Evolutionary conservation across 2,329 filamentous ascomycete species (phyloP).

Genomic region (Hypoxylon sp.): DNA sequence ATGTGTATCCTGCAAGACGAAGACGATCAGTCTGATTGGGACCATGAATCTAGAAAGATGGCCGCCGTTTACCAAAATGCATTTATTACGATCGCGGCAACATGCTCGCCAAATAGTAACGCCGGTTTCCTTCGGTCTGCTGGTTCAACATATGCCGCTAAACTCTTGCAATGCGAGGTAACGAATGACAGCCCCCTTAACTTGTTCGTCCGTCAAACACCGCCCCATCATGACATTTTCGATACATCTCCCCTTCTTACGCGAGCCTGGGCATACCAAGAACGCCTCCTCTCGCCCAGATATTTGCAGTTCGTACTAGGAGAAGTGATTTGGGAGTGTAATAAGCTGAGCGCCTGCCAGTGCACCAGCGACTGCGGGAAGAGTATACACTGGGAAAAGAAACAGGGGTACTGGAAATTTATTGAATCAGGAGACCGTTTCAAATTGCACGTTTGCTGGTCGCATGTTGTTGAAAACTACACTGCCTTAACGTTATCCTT

Average conservation of each 20-base stretch:
- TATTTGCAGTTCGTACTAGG: conserved; percentile 3
- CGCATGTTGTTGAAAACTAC: not conserved
- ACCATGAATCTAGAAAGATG: conserved; percentile 28
- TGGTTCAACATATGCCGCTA: not conserved
- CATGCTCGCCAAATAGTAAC: conserved; percentile 2
- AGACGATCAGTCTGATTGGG: conserved; percentile 20
- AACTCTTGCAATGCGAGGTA: not conserved
- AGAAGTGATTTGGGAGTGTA: conserved; percentile 18
- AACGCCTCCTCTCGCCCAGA: conserved; percentile 12
- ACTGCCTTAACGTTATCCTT: not conserved
- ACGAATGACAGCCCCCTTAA: not conserved
- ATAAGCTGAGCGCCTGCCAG: not conserved
- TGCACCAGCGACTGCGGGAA: not conserved
- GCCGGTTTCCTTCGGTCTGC: not conserved
- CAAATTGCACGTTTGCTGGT: not conserved
- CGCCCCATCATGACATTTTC: not conserved
- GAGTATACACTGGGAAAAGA: not conserved
- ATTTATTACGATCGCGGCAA: conserved; percentile 12
- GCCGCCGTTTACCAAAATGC: conserved; percentile 21
- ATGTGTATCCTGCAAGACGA: conserved; percentile 32
- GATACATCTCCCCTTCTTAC: not conserved
- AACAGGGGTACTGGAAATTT: not conserved
- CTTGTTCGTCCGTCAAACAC: not conserved
- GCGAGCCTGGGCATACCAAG: conserved; percentile 14
- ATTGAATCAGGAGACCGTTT: not conserved